A percentile compares a stretch with the other conserved stretches of the same genome.
Conservation (phyloP, 1,139 yeast species). For the Debaryomyces sp. region DNA sequence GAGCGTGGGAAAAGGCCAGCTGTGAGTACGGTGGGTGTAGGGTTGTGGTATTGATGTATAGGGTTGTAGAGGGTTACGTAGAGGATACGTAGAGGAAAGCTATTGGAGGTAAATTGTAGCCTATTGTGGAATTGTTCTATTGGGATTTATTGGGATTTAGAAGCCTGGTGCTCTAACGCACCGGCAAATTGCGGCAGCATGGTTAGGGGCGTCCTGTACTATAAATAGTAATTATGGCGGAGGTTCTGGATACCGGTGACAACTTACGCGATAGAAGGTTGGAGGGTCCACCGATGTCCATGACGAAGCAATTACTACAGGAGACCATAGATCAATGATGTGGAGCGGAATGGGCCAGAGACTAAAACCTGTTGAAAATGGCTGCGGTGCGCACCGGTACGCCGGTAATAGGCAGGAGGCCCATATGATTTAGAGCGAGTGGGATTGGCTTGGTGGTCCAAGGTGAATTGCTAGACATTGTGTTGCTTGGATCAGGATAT, state of each 20-base stretch:
- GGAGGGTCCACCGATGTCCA: neutral
- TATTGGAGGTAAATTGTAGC: neutral
- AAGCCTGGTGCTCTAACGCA: neutral
- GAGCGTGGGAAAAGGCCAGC: neutral
- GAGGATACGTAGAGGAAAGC: neutral
- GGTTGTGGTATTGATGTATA: neutral
- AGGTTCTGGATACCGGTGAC: too few species aligned
- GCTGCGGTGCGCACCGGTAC: conserved; percentile 2
- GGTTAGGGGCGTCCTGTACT: neutral
- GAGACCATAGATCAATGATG: neutral
- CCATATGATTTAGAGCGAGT: conserved; percentile 5
- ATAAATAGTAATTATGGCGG: neutral
- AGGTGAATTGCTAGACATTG: neutral
- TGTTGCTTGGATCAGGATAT: neutral
- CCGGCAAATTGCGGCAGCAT: neutral
- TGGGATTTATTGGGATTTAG: neutral
- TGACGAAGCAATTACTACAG: too few species aligned
- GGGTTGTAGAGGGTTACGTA: neutral
- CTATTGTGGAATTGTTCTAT: neutral
- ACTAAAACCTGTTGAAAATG: conserved; percentile 6
- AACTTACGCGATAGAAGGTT: neutral
- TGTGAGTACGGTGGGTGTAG: neutral
- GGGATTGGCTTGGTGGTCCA: neutral
- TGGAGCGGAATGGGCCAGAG: neutral
- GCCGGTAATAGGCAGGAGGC: neutral